Base-by-base conservation (phyloP, 225 moss, liverwort and hornwort species). In the Thuidium tamariscinum region DNA sequence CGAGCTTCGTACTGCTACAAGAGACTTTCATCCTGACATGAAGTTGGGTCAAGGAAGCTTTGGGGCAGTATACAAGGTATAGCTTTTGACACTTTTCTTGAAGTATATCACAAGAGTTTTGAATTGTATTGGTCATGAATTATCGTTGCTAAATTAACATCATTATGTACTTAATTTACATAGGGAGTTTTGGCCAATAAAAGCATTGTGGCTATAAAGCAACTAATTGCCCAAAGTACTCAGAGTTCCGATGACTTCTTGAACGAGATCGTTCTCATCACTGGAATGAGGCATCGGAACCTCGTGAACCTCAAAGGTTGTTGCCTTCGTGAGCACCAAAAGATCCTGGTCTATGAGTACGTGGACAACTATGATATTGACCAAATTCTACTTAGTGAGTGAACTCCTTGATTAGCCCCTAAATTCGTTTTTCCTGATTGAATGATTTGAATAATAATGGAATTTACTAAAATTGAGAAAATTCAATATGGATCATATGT, bases 1-100 rank as follows among this genome's bases (percentile, higher is more conserved):
- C 27, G 44, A 74, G 82, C 87, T 87, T 75, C 82, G 82, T 26
- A 21, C n/a, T 82, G 82, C 87, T 11, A 87, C 87, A 74, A 74
- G 82, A 74, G 87, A 82, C 56, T 87, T 87, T 23, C 74, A 82
- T 14, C 62, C 65, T 55, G 82, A 82, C 46, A 79, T 65, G 82
- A 87, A 82, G 56, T 75, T 87, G 74, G 87, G 87, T n/a, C 64
- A 87, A 66, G 87, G 87, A 65, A 25, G 74, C 82, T 87, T 74
- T 29, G 87, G 87, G 15, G 36, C 74, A 75, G 82, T 82, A 11
- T 87, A 27, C 12, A 87, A 82, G 87, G 87, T 81, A 59, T 6
- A 65, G 48, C 48, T 22, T 76, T 32, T 6, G 37, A 5, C 22
- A 9, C 9, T 6, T 22, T 25, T 64, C 29, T 6, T 42, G 46